These are phyloP conservation scores for Penicillium oxalicum DNA, from an alignment of 2,329 filamentous ascomycete species.

Conservation along the genomic window DNA sequence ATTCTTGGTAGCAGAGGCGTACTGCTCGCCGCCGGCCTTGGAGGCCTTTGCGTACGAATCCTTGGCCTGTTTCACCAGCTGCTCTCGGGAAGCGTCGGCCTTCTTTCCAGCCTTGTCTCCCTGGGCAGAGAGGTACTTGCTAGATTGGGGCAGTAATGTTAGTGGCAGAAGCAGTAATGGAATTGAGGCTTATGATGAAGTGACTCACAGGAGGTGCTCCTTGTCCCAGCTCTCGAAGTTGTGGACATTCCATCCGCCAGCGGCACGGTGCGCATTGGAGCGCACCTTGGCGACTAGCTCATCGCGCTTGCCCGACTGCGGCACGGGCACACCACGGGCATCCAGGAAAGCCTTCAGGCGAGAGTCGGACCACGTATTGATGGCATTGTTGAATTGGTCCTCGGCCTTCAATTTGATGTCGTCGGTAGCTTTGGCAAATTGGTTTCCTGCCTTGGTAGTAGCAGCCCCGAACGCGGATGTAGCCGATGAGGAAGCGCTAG, in stretches of 20 bases:
- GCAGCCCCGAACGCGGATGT: conserved; percentile 59
- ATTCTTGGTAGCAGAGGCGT: conserved; percentile 65
- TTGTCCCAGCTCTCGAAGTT: conserved; percentile 71
- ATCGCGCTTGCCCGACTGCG: conserved; percentile 64
- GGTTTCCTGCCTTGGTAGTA: conserved; percentile 67
- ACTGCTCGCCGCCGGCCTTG: conserved; percentile 40
- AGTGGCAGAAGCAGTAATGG: background rate
- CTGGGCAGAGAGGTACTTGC: conserved; percentile 45
- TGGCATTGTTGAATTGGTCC: conserved; percentile 60
- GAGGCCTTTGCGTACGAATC: conserved; percentile 44
- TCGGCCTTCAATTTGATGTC: conserved; percentile 56
- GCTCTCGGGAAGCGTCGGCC: conserved; percentile 63
- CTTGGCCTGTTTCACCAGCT: conserved; percentile 57
- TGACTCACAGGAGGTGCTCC: conserved; percentile 59
- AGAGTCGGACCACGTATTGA: conserved; percentile 65
- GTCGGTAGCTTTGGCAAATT: conserved; percentile 70
- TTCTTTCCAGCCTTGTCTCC: conserved; percentile 55
- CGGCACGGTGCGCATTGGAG: conserved; percentile 64
- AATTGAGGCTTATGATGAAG: background rate
- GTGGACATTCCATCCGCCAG: conserved; percentile 64
- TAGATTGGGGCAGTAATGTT: conserved; percentile 12
- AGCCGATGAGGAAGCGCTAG: conserved; percentile 46
- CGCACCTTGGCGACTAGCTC: conserved; percentile 70
- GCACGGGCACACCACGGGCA: conserved; percentile 67
- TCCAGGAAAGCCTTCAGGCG: conserved; percentile 74